Base-by-base conservation (phyloP, 257 asterid genomes). In the Echium plantagineum region DNA sequence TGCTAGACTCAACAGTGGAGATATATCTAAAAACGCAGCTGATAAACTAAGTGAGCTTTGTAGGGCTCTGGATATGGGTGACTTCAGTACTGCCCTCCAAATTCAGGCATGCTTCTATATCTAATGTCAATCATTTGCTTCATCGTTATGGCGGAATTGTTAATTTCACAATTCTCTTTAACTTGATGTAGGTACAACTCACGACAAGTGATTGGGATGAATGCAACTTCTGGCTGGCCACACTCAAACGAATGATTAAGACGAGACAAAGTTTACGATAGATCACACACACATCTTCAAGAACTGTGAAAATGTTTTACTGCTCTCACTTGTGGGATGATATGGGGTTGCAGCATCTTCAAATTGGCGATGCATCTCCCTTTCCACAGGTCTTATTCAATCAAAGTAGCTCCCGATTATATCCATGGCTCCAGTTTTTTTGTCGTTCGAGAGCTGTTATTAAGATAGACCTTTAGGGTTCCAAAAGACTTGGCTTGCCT, bases 161-260 rank as follows among this genome's bases (percentile, higher is more conserved):
- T 42, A 42, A 42, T 42, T n/a, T 42, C 16, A 42, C 49, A 42
- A 42, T 2, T 10, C 49, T 12, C 26, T 66, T 18, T 60, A 55
- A 32, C 55, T 51, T 57, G 64, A 16, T 54, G 16, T 67, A 91
- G 98, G 94, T 91, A 30, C 83, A 71, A 17, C 96, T 91, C 62
- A 85, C 98, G 4, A 86, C 95, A 63, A 91, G 89, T 60, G 98
- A 91, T 63, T 91, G 98, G 98, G 98, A 91, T 49, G 98, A 91
- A 73, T 91, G 98, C 83, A 83, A 86, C 84, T 82, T 86, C 75
- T 91, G 98, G 97, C 72, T 88, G 65, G 77, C 88, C 63, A 76
- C 96, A 15, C 90, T 91, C 55, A 91, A 91, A 66, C 83, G 96
- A 61, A 88, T 91, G 96, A 81, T 88, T 69, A 91, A 91, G 77